These are phyloP conservation scores for Beauveria pseudobassiana DNA, from an alignment of 2,329 filamentous ascomycete genomes.

Conservation along the genomic window DNA sequence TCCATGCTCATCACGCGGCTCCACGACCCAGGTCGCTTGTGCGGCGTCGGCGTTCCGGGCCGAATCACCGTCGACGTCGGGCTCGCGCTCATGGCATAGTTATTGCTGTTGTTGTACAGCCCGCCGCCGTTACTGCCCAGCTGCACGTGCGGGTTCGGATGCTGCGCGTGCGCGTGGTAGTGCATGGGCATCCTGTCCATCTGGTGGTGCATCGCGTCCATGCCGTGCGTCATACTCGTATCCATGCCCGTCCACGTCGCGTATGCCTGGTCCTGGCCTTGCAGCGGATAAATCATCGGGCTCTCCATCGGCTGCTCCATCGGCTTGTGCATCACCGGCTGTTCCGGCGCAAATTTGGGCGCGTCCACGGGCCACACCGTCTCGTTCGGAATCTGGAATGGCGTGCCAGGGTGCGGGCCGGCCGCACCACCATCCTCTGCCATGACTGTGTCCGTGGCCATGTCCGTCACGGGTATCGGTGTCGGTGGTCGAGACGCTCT, in stretches of 20 bases:
- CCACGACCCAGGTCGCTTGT: conserved; percentile 33
- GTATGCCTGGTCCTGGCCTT: conserved; percentile 9
- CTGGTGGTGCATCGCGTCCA: conserved; percentile 7
- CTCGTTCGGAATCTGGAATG: conserved; percentile 33
- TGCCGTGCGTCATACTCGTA: background rate
- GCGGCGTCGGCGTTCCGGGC: conserved; percentile 30
- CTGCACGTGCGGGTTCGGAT: background rate
- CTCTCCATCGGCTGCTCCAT: conserved; percentile 18
- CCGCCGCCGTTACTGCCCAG: background rate
- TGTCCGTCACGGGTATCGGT: conserved; percentile 20
- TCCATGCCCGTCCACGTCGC: conserved; percentile 9
- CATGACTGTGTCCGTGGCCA: conserved; percentile 24
- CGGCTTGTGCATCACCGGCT: conserved; percentile 22
- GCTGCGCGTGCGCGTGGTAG: conserved; percentile 10
- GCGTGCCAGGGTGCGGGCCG: conserved; percentile 34
- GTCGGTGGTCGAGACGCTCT: conserved; percentile 29
- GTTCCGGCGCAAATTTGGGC: conserved; percentile 32
- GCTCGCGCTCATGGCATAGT: conserved; percentile 17
- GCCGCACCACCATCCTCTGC: conserved; percentile 23
- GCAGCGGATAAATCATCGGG: conserved; percentile 13
- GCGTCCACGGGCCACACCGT: conserved; percentile 28
- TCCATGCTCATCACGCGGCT: conserved; percentile 30
- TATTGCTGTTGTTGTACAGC: conserved; percentile 1
- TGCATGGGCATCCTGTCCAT: conserved; percentile 10
- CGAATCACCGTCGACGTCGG: conserved; percentile 21